Conservation (phyloP, 352 stramenopile genomes). For the Pythium scleroteichum region DNA sequence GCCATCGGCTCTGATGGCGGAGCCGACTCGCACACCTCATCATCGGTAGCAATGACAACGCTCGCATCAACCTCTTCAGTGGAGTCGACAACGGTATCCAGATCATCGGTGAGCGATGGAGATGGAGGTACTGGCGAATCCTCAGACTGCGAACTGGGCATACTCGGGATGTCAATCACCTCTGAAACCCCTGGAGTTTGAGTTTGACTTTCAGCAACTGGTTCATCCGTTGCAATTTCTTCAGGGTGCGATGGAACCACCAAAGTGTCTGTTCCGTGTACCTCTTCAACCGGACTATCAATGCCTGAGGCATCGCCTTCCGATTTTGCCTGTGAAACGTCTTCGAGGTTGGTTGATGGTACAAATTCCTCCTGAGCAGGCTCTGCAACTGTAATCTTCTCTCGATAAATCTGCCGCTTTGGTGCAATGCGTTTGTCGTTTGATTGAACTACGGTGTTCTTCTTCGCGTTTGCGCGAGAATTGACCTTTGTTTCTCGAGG, state of each 20-base stretch:
- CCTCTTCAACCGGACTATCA: conserved; percentile 13
- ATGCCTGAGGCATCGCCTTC: conserved; percentile 16
- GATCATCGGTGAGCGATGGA: too few relatives aligned
- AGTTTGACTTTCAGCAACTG: too few relatives aligned
- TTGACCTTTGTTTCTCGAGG: conserved; percentile 13
- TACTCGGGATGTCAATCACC: too few relatives aligned
- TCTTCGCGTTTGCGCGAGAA: conserved; percentile 7
- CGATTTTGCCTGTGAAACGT: neutral
- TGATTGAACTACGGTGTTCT: neutral
- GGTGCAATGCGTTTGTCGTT: conserved; percentile 18
- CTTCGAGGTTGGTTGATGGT: neutral
- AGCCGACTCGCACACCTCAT: neutral
- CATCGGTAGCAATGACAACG: neutral
- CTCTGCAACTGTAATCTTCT: conserved; percentile 43
- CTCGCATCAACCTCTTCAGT: too few relatives aligned
- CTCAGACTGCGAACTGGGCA: too few relatives aligned
- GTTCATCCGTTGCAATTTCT: too few relatives aligned
- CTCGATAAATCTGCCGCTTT: conserved; percentile 60
- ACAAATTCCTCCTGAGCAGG: conserved; percentile 20
- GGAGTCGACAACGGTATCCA: too few relatives aligned
- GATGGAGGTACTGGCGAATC: too few relatives aligned
- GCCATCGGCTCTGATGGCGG: neutral
- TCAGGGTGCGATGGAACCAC: too few relatives aligned
- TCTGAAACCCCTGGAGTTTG: too few relatives aligned
- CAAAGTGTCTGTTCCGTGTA: neutral